Evolutionary conservation across 2,329 filamentous ascomycete species (phyloP), one percentile per base, ranked within the genome.

Genomic region (Aspergillus neoniger): DNA sequence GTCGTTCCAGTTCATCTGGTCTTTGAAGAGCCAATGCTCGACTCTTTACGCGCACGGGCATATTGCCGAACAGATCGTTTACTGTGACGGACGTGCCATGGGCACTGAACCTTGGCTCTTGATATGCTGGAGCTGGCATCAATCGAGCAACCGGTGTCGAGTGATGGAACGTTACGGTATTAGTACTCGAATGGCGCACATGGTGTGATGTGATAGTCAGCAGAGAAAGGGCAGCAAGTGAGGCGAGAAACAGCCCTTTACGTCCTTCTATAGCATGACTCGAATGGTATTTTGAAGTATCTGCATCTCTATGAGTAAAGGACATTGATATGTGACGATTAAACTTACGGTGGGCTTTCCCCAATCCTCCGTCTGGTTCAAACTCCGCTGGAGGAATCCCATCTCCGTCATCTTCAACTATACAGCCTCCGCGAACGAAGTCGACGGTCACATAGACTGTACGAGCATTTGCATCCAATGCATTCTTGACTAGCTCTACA

Each of bases 21-120:
- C 80, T 82, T 68, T 86, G 79, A 41, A 81, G 73, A 64, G 80
- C 77, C 3, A 86, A 67, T 0, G 85, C 85, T 63, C 92, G 85
- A 67, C 92, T 90, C 72, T 95, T 96, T 25, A 96, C 88, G 14
- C 94, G 87, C 12, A 97, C 94, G 0, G 94, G 92, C 86, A 97
- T 91, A 60, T 88, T 90, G 0, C 93, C 92, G 76, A 97, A 98
- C 1, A 97, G 80, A 72, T 96, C 88, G 58, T 88, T 86, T 5
- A 96, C 89, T 0, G 83, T 83, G 2, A 94, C 87, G 28, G 86
- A 85, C 0, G 93, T 96, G 4, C 94, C 94, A 77, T 91, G 86
- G 19, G 79, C 74, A 58, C 82, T 83, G 38, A 76, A 78, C 8
- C 81, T 68, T 6, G 91, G 69, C 51, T 82, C 80, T 49, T 90